Conservation (phyloP, 2,329 filamentous ascomycete genomes). For the Penicillium oxalicum region DNA sequence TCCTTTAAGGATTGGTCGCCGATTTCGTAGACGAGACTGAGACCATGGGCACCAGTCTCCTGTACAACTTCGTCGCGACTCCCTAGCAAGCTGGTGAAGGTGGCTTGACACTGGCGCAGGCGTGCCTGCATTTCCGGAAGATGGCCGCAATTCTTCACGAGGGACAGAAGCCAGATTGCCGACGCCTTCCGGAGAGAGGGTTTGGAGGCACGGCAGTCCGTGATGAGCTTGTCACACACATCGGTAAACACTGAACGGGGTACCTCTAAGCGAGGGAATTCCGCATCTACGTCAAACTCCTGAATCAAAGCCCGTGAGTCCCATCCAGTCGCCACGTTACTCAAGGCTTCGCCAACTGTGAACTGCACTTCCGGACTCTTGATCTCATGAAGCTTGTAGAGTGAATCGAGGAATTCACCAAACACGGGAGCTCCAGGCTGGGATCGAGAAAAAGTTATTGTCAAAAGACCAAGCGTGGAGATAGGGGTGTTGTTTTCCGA, state of each 20-base stretch:
- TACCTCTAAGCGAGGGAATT: constrained; percentile 36
- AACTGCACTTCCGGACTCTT: constrained; percentile 86
- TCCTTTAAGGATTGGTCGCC: constrained; percentile 75
- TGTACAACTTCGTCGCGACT: constrained; percentile 92
- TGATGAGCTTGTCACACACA: constrained; percentile 66
- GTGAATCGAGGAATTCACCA: constrained; percentile 54
- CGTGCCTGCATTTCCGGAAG: constrained; percentile 65
- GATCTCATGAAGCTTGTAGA: constrained; percentile 76
- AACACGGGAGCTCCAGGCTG: constrained; percentile 29
- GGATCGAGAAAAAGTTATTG: constrained; percentile 46
- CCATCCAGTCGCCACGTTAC: constrained; percentile 73
- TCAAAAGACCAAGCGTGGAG: constrained; percentile 69
- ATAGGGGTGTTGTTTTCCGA: constrained; percentile 79
- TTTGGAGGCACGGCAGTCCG: constrained; percentile 75
- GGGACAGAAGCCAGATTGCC: constrained; percentile 87
- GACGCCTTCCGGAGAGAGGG: constrained; percentile 86
- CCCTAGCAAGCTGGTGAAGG: constrained; percentile 80
- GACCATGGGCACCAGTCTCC: constrained; percentile 84
- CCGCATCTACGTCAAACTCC: constrained; percentile 65
- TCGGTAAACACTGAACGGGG: constrained; percentile 42
- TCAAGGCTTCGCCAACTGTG: constrained; percentile 79
- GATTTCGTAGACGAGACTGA: constrained; percentile 90
- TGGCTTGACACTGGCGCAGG: constrained; percentile 72
- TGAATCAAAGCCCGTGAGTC: constrained; percentile 71
- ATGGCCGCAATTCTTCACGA: constrained; percentile 85